phyloP scores from a whole-genome alignment of 2,329 filamentous ascomycete species.

The Talaromyces sp. region DNA sequence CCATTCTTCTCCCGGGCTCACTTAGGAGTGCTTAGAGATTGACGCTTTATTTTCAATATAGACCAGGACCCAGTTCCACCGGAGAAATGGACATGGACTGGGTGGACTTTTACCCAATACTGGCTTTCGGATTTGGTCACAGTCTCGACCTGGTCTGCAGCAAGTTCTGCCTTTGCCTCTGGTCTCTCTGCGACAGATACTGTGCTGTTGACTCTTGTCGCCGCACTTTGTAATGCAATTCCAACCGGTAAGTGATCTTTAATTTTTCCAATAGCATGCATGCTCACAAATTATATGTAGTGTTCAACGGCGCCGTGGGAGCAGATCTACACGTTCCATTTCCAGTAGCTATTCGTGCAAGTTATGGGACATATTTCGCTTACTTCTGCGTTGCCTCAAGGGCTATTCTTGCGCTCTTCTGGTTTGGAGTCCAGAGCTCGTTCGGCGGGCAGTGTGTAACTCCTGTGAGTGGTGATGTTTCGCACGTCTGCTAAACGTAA shows the following conservation, averaged over 20 bases:
- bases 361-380: slow-evolving; percentile 28
- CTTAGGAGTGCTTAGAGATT: not conserved
- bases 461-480: slow-evolving; percentile 4
- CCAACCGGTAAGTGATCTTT: slow-evolving; percentile 2
- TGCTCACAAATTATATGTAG: not conserved
- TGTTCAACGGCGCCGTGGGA: slow-evolving; percentile 20
- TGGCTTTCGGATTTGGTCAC: slow-evolving; percentile 15
- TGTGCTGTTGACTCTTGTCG: slow-evolving; percentile 10
- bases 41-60: not conserved
- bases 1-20: not conserved
- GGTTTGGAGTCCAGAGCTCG: slow-evolving; percentile 23
- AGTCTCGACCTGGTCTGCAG: slow-evolving; percentile 14
- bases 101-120: slow-evolving; percentile 14
- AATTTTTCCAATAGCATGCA: not conserved
- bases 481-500: not conserved
- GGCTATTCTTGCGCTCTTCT: slow-evolving; percentile 46
- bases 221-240: slow-evolving; percentile 13
- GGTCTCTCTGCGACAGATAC: slow-evolving; percentile 12
- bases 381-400: slow-evolving; percentile 26
- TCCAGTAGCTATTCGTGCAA: slow-evolving; percentile 28
- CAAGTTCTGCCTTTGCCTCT: slow-evolving; percentile 8
- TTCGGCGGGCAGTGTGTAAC: slow-evolving; percentile 19
- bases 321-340: slow-evolving; percentile 28
- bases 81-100: slow-evolving; percentile 15
- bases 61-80: slow-evolving; percentile 15